phyloP scores from a whole-genome alignment of 2,329 filamentous ascomycete species.

The Calonectria fujianensis region DNA sequence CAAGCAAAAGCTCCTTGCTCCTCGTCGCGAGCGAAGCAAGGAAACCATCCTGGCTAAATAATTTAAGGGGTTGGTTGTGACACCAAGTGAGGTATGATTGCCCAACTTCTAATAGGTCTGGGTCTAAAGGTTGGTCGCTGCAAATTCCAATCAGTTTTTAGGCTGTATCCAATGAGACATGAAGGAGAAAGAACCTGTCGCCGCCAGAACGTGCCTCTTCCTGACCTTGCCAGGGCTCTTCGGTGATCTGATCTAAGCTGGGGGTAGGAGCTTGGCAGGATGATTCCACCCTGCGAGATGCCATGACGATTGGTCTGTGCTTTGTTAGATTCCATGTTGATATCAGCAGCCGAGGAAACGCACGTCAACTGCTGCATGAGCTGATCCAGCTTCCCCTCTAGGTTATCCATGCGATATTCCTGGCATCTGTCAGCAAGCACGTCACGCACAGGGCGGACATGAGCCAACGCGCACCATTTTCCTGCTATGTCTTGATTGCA shows the following conservation, averaged over 20 bases:
- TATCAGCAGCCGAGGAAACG: not conserved
- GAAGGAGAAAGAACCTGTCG: not conserved
- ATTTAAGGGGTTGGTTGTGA: constrained; percentile 69
- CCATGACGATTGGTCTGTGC: constrained; percentile 11
- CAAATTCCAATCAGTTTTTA: not conserved
- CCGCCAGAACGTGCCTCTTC: not conserved
- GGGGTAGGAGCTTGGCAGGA: constrained; percentile 15
- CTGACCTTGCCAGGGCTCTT: not conserved
- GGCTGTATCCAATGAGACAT: not conserved
- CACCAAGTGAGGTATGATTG: constrained; percentile 68
- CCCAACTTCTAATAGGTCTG: constrained; percentile 39
- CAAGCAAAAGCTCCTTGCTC: constrained; percentile 59
- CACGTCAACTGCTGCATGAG: constrained; percentile 49
- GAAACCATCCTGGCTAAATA: constrained; percentile 66
- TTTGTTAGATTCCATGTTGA: not conserved
- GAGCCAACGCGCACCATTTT: constrained; percentile 43
- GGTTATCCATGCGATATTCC: constrained; percentile 59
- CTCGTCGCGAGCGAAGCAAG: constrained; percentile 62
- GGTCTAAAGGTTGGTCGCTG: constrained; percentile 12
- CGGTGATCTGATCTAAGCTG: not conserved
- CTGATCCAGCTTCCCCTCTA: constrained; percentile 54
- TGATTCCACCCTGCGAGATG: constrained; percentile 5
- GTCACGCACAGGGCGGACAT: not conserved
- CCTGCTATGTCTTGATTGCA: constrained; percentile 38
- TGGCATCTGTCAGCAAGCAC: constrained; percentile 37